Evolutionary conservation across 192 early-diverging fungal species (phyloP).

Genomic region (Backusella psychrophila): DNA sequence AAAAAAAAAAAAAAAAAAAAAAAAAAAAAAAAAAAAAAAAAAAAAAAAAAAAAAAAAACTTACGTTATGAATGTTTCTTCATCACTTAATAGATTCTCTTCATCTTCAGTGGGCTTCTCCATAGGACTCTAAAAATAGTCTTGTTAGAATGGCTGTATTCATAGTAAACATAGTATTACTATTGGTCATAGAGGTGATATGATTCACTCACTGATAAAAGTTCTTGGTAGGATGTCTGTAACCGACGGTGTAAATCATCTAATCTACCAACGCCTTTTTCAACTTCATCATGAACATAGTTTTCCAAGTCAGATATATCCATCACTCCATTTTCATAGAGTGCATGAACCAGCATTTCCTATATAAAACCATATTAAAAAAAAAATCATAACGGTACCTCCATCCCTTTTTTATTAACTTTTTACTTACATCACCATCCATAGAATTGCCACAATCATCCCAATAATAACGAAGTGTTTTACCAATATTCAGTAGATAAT

Average conservation of each 20-base stretch:
- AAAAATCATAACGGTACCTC: background rate
- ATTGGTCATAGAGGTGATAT: background rate
- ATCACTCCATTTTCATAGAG: conserved; percentile 80
- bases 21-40: no score
- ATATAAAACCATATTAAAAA: background rate
- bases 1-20: no score
- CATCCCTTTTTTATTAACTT: background rate
- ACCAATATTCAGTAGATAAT: conserved; percentile 82
- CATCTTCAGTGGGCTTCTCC: background rate
- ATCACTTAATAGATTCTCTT: conserved; percentile 7
- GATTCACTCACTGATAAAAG: conserved; percentile 38
- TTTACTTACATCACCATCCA: conserved; percentile 66
- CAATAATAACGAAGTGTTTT: conserved; percentile 72
- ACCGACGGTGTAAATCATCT: conserved; percentile 66
- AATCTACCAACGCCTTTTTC: conserved; percentile 68
- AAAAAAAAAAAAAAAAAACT: background rate
- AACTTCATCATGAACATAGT: conserved; percentile 78
- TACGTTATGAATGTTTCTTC: conserved; percentile 26
- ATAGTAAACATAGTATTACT: background rate
- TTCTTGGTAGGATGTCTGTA: conserved; percentile 71
- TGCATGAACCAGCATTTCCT: conserved; percentile 79
- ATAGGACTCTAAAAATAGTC: background rate
- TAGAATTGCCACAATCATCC: conserved; percentile 68
- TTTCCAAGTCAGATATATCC: conserved; percentile 66
- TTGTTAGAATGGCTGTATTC: background rate